Evolutionary conservation across 108 stramenopile genomes (phyloP).

Genomic region (Cyclotella choctawhatcheeana): DNA sequence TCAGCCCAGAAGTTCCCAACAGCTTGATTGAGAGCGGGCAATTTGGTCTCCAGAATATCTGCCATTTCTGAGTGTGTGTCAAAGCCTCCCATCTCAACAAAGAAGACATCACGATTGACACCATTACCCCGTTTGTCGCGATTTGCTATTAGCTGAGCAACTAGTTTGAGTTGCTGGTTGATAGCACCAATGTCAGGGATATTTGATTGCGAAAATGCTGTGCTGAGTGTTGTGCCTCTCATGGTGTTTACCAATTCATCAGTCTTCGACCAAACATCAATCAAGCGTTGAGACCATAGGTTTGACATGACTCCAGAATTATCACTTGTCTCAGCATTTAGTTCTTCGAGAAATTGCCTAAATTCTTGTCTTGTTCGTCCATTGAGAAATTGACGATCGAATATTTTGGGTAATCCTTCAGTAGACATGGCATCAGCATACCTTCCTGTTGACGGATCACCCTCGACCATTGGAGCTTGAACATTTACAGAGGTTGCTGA

Average conservation of each 20-base stretch:
- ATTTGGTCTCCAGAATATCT: constrained; percentile 1
- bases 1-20: constrained; percentile 54
- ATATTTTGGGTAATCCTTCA: constrained; percentile 31
- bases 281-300: constrained; percentile 34
- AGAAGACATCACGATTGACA: constrained; percentile 49
- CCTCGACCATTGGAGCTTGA: constrained; percentile 31
- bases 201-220: constrained; percentile 4
- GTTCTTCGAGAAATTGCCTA: constrained; percentile 17
- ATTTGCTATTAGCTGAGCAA: constrained; percentile 41
- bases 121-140: constrained; percentile 36
- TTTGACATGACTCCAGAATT: constrained; percentile 33
- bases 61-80: constrained; percentile 47
- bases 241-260: constrained; percentile 25
- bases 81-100: constrained; percentile 51
- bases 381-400: constrained; percentile 37
- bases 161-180: constrained; percentile 26
- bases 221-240: constrained; percentile 6
- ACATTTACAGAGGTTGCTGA: constrained; percentile 31
- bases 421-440: constrained; percentile 34
- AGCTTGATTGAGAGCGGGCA: constrained; percentile 33
- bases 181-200: constrained; percentile 26
- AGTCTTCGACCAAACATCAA: constrained; percentile 36
- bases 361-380: constrained; percentile 19
- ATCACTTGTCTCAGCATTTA: constrained; percentile 18
- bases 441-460: constrained; percentile 34